Base-by-base conservation (phyloP, 768 basidiomycete species). In the Leccinum disarticulatum region DNA sequence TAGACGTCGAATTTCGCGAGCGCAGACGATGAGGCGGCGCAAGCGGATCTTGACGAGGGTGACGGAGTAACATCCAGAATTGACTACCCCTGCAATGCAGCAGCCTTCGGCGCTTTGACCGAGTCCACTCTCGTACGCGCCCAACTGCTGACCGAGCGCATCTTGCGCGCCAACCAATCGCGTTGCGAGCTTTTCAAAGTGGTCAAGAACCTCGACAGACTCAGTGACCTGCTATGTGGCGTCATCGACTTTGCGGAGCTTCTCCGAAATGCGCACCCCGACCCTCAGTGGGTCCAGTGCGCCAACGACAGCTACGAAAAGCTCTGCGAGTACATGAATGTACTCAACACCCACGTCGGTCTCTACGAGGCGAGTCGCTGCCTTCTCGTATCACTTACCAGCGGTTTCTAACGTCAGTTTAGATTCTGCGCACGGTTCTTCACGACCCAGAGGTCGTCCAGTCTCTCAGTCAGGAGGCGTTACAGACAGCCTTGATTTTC, bases 181-280 rank as follows among this genome's bases (percentile, higher is more conserved):
- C 81, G 85, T 38, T 75, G 79, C 54, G 95, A 96, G 73, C 79
- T 96, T 52, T 78, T 87, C 61, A 84, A 87, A 74, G 93, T 93
- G 10, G 92, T 98, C 61, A 98, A 98, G 80, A 97, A 96, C 73
- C 77, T 99, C 61, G 97, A 99, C 78, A 81, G 96, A 61, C 85
- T 99, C 65, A 98, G 95, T 71, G 95, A 99, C 78, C 81, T 96
- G 74, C 78, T 99, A 3, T 99, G 97, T 68, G 88, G 92, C 11
- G 94, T 99, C 61, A 98, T 98, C 62, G 97, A 99, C 76, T 84
- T 98, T 60, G 91, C 94, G 54, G 97, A 99, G 73, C 82, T 97
- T 53, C 81, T 99, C 30, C 84, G 95, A 62, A 95, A 96, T 70
- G 88, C 93, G 0, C 95, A 98, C 77, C 95, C 96, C 1, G 93